Conservation (phyloP, 2,329 filamentous ascomycete genomes). For the Fusarium sp. region DNA sequence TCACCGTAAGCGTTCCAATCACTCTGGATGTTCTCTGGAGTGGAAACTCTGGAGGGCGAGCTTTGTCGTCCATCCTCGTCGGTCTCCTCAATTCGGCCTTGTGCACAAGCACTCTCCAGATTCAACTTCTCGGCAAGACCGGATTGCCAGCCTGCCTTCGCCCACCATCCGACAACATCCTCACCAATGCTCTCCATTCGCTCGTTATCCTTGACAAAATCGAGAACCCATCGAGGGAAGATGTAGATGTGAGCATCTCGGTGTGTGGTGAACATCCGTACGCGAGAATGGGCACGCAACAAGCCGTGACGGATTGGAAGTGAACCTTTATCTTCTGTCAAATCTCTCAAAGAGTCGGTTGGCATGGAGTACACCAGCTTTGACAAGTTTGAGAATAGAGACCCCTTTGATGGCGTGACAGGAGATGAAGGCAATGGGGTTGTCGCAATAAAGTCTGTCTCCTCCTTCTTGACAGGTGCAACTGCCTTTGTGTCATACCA, state of each 20-base stretch:
- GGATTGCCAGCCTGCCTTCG: conserved; percentile 91
- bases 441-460: conserved; percentile 91
- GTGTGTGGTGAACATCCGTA: conserved; percentile 85
- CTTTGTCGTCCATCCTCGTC: conserved; percentile 50
- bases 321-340: conserved; percentile 78
- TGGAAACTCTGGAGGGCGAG: conserved; percentile 43
- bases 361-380: conserved; percentile 88
- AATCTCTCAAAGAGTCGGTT: conserved; percentile 88
- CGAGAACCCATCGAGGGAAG: conserved; percentile 90
- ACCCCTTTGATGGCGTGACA: conserved; percentile 60
- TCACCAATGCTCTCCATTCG: conserved; percentile 89
- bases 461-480: conserved; percentile 84
- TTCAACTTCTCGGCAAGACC: conserved; percentile 83
- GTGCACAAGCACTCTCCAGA: conserved; percentile 69
- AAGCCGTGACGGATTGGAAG: conserved; percentile 82
- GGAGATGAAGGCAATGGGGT: conserved; percentile 72
- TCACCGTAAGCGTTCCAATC: not conserved
- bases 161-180: conserved; percentile 95
- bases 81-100: conserved; percentile 55
- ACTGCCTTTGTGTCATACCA: conserved; percentile 89
- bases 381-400: conserved; percentile 75
- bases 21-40: conserved; percentile 31
- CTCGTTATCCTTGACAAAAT: conserved; percentile 83
- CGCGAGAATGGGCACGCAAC: conserved; percentile 77
- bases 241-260: conserved; percentile 96